These are phyloP conservation scores for Suhomyces bribrorum DNA, from an alignment of 1,139 yeast species.

Conservation along the genomic window DNA sequence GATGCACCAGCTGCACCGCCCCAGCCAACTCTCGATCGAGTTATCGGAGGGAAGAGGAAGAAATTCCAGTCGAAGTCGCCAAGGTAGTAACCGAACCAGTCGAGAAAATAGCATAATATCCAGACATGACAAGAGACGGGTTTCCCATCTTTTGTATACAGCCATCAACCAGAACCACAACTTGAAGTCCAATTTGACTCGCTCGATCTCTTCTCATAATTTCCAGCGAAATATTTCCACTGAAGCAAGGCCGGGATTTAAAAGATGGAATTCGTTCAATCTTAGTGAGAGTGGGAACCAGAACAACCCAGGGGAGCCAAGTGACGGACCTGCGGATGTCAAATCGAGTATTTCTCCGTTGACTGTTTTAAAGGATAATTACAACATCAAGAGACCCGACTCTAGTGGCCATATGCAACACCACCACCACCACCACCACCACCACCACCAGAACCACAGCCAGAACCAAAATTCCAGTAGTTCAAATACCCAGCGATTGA, in stretches of 20 bases:
- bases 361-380: conserved; percentile 32
- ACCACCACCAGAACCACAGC: no score
- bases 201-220: conserved; percentile 10
- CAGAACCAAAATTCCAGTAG: no score
- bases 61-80: conserved; percentile 1
- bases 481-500: no score
- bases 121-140: conserved; percentile 3
- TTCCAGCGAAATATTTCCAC: conserved; percentile 23
- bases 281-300: background rate
- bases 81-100: background rate
- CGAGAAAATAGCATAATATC: background rate
- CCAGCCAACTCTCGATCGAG: conserved; percentile 5
- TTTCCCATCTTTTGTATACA: conserved; percentile 10
- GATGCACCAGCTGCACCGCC: conserved; percentile 1
- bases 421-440: background rate
- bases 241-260: conserved; percentile 15
- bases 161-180: conserved; percentile 14
- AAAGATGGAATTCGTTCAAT: conserved; percentile 27
- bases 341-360: conserved; percentile 29
- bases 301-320: background rate
- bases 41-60: conserved; percentile 7
- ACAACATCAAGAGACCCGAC: conserved; percentile 28
- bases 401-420: background rate
- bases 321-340: background rate
- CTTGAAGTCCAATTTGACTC: conserved; percentile 8